Evolutionary conservation across 768 basidiomycete species (phyloP), one percentile per base, ranked within the genome.

Genomic region (Saitozyma sp.): DNA sequence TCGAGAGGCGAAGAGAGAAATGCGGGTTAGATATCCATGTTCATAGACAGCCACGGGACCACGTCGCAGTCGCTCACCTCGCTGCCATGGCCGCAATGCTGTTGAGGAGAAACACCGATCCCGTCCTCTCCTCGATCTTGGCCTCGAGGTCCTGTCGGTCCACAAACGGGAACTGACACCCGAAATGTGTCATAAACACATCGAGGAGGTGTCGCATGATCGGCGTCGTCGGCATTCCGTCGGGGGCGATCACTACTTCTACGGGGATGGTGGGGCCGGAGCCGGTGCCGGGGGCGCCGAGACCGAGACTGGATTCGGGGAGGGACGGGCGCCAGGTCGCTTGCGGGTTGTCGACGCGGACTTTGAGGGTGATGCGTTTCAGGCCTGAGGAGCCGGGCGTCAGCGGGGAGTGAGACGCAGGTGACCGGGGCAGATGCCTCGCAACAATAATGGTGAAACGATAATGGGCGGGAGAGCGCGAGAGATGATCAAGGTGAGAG

Each of bases 161-260:
- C 10, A 74, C 45, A 39, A 66, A 71, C 8, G 73, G 73, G 50
- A 69, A 74, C 37, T 70, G 68, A 16, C 63, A 67, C 1, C 68
- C 70, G 46, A 71, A 62, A 20, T 69, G 67, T 0, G 45, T 46
- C 54, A 68, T 55, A 54, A 74, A 74, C 37, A 74, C 50, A 54
- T 69, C 53, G 14, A 69, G 52, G 4, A 74, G 63, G 43, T 69
- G 65, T 9, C 43, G 43, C 66, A 69, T 67, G n/a, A 71, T 63
- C 1, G 57, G 19, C 5, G 52, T 14, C 13, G 19, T 54, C 0
- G 73, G 73, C 16, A 65, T 29, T 14, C 65, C 62, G 42, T 67
- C 61, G n/a, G 63, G 39, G 2, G 50, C 59, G n/a, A 70, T 45
- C 37, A 70, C 10, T 11, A 62, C 57, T 13, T 62, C 54, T 29